These are phyloP conservation scores for Flaveria sonorensis DNA, from an alignment of 129 eudicot genomes.

Conservation along the genomic window DNA sequence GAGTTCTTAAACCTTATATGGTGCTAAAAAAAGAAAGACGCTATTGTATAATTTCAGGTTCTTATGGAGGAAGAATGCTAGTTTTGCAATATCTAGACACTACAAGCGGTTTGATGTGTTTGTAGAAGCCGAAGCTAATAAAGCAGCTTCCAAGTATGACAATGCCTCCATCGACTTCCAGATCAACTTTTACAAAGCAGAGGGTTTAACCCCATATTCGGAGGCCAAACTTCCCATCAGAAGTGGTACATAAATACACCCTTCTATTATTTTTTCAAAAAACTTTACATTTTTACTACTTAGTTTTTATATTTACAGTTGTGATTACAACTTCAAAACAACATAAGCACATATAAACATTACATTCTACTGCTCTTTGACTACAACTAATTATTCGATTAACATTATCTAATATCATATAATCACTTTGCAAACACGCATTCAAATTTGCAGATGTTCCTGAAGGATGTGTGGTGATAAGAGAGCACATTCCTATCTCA, in stretches of 20 bases:
- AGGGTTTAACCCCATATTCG: constrained; percentile 88
- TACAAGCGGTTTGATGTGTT: constrained; percentile 85
- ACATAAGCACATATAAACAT: neutral
- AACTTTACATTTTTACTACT: neutral
- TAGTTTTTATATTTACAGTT: neutral
- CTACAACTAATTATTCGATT: neutral
- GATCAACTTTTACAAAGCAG: constrained; percentile 63
- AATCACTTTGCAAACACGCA: neutral
- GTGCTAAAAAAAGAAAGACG: too few species aligned
- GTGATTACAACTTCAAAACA: neutral
- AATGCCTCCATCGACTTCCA: constrained; percentile 85
- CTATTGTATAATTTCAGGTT: constrained; percentile 48
- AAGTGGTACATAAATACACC: constrained; percentile 54
- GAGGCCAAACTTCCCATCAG: constrained; percentile 74
- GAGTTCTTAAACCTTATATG: neutral
- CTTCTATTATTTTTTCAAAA: neutral
- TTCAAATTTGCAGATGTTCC: constrained; percentile 69
- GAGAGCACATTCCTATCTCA: constrained; percentile 87
- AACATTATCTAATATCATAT: neutral
- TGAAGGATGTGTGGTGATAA: constrained; percentile 85
- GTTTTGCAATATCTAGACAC: constrained; percentile 88
- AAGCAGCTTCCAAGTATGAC: constrained; percentile 76
- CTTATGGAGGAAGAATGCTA: constrained; percentile 88
- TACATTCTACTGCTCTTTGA: neutral
- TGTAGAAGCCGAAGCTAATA: constrained; percentile 90